phyloP scores from a whole-genome alignment of 1,284 basidiomycete genomes.

The Phlebopus sp. region DNA sequence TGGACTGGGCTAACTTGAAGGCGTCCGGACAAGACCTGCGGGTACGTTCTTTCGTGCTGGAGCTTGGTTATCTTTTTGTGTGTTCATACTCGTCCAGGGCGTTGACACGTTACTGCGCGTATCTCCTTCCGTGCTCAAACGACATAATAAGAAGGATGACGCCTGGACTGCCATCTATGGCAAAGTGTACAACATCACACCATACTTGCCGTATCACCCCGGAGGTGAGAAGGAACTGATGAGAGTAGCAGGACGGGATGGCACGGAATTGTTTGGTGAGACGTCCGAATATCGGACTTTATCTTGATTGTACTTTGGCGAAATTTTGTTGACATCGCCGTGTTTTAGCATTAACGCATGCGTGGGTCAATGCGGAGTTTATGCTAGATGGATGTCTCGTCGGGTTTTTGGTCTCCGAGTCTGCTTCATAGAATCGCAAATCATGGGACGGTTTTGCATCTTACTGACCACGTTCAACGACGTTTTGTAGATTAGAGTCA shows the following conservation, averaged over 20 bases:
- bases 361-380: slow-evolving; percentile 93
- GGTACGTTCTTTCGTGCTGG: slow-evolving; percentile 37
- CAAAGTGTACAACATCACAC: slow-evolving; percentile 96
- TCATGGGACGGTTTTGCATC: too few relatives aligned
- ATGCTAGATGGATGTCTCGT: slow-evolving; percentile 92
- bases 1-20: slow-evolving; percentile 94
- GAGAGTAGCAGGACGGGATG: slow-evolving; percentile 94
- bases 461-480: too few relatives aligned
- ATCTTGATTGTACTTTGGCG: too few relatives aligned
- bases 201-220: slow-evolving; percentile 90
- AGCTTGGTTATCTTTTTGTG: slow-evolving; percentile 5
- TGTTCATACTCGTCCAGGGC: slow-evolving; percentile 42
- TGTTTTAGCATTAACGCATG: slow-evolving; percentile 44
- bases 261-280: slow-evolving; percentile 90
- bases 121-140: slow-evolving; percentile 79
- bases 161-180: slow-evolving; percentile 94
- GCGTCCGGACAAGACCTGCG: slow-evolving; percentile 75
- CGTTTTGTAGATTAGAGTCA: too few relatives aligned
- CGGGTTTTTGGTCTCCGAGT: slow-evolving; percentile 79
- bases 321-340: background rate
- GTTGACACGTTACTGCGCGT: slow-evolving; percentile 70
- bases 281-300: background rate
- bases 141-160: slow-evolving; percentile 82
- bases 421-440: slow-evolving; percentile 31
- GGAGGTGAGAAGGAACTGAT: slow-evolving; percentile 93